Base-by-base conservation (phyloP, 2,329 filamentous ascomycete genomes). In the Thielaviopsis cerberus region DNA sequence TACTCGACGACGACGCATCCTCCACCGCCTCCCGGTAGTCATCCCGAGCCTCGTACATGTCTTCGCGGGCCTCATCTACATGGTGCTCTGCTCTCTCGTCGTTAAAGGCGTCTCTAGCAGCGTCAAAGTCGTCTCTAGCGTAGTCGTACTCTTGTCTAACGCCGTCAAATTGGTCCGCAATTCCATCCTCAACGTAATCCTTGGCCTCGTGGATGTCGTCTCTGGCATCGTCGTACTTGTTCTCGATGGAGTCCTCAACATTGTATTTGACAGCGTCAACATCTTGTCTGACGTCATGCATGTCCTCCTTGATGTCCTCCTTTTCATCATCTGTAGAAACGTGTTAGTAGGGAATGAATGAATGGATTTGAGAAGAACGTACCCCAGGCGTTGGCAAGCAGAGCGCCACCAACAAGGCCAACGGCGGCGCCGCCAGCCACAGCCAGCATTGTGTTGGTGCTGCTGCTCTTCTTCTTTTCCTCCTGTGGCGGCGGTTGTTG, bases 381-480 rank as follows among this genome's bases (percentile, higher is more conserved):
- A 80, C 77, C 68, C 27, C 81, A 63, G 57, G 76, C 78, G 64
- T 83, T 73, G 51, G 75, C 76, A 57, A 83, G 70, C 52, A 80
- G 64, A 2, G 78, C 81, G 55, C 80, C 80, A 24, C 76, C 81
- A 45, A 79, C 66, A 57, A 74, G 76, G 63, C 79, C 79, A 13
- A 76, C 69, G 1, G 76, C 80, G 22, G 83, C 65, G 67, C 81
- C 82, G 37, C 74, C 81, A 10, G 76, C 77, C 55, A 77, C 81
- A 51, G 74, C 80, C 23, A 80, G 72, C 51, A 83, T 69, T 66
- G 81, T 73, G 64, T 76, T 76, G 22, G 75, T 77, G 62, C 72
- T 76, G 57, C 74, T 72, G 59, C 74, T 73, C 48, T 69, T 68
- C 64, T 71, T 69, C 62, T 73, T 68, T 61, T 66, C 58, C 23